phyloP scores from a whole-genome alignment of 2,329 filamentous ascomycete species.

The Colletotrichum sansevieriae region DNA sequence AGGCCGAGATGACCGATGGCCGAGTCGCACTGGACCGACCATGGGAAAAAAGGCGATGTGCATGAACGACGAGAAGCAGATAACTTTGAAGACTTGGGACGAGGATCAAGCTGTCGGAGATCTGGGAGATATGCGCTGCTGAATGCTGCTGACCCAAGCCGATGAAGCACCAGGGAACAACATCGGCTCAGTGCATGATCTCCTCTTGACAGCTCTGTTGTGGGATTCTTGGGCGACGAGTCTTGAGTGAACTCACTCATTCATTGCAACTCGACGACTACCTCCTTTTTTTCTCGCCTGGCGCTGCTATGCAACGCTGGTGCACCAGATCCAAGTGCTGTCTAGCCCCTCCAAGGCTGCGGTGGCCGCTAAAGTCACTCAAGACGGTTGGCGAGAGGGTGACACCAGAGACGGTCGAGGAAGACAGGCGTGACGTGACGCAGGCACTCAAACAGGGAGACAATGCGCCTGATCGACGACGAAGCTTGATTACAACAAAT shows the following conservation, averaged over 20 bases:
- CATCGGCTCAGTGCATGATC: constrained; percentile 21
- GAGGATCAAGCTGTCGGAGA: constrained; percentile 28
- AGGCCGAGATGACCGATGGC: constrained; percentile 39
- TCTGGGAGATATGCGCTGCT: constrained; percentile 1
- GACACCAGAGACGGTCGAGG: constrained; percentile 28
- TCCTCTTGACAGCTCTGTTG: constrained; percentile 20
- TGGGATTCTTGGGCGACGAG: constrained; percentile 3
- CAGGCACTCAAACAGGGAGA: constrained; percentile 25
- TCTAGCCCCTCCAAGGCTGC: constrained; percentile 13
- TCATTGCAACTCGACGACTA: not conserved
- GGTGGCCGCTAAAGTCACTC: constrained; percentile 25
- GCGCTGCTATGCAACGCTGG: constrained; percentile 4
- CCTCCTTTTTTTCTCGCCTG: not conserved
- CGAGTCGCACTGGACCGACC: constrained; percentile 33
- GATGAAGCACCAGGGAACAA: constrained; percentile 8
- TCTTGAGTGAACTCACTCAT: not conserved
- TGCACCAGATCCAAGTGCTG: constrained; percentile 17
- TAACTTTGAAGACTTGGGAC: constrained; percentile 16
- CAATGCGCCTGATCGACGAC: constrained; percentile 32
- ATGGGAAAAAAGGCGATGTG: constrained; percentile 38
- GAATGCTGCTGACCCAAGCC: constrained; percentile 5
- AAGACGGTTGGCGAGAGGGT: constrained; percentile 18
- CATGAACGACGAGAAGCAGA: constrained; percentile 23
- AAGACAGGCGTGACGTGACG: constrained; percentile 19
- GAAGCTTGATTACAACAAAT: constrained; percentile 31